Evolutionary conservation across 352 stramenopile genomes (phyloP), one percentile per base, ranked within the genome.

Genomic region (Globisporangium lucens): DNA sequence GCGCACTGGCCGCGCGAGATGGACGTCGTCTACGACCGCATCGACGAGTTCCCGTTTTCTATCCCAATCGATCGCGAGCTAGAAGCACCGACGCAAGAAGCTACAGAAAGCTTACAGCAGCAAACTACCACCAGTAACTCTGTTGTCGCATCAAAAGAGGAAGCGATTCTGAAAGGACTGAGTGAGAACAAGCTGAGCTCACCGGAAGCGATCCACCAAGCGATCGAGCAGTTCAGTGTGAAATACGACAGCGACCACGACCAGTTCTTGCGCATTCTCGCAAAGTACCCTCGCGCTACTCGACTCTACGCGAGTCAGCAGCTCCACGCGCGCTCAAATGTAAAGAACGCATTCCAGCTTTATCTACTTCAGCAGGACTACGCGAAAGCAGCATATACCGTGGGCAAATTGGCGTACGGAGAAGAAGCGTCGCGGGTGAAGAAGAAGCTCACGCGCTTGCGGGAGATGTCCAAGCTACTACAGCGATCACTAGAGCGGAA

Each of bases 1-100:
- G 73, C 84, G 60, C 79, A 87, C 63, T 89, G 80, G 80, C 47
- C 73, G 24, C 70, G 79, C 27, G 80, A 89, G 24, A 68, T 65
- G 9, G 73, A 74, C 12, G 53, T 77, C 20, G 33, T 87, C 15
- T 88, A 81, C 36, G 72, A 82, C 6, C 73, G 76, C 13, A 53
- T 67, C 15, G 61, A 68, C 20, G 79, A 85, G 15, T 81, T 83
- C 29, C 74, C 74, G 1, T 53, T 79, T 17, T 68, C 76, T 1
- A 56, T 87, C n/a, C 51, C 66, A 6, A 63, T 87, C 38, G 66
- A 70, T 6, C 70, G 71, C 52, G 81, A 86, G 58, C 66, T 87
- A 4, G 51, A 72, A 15, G 56, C 71, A 9, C 43, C 61, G 9
- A n/a, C 49, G 5, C 24, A 35, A 61, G 43, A 9, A 24, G 27